These are phyloP conservation scores for Mallotus japonicus DNA, from an alignment of 441 rosid species.

Conservation along the genomic window DNA sequence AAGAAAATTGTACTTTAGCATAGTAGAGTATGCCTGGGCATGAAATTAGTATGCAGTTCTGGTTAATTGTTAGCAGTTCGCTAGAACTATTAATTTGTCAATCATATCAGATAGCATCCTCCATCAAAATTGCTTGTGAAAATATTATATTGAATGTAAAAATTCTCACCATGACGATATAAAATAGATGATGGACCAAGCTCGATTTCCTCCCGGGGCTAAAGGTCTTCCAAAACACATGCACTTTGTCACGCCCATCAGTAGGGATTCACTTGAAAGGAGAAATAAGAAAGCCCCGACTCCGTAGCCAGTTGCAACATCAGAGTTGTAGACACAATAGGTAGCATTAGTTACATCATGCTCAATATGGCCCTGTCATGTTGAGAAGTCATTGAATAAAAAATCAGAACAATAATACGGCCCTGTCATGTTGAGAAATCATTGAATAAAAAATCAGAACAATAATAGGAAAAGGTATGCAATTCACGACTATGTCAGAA, in stretches of 20 bases:
- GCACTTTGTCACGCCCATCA: slow-evolving; percentile 89
- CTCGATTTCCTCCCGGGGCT: slow-evolving; percentile 73
- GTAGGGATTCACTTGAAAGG: slow-evolving; percentile 76
- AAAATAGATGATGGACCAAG: slow-evolving; percentile 91
- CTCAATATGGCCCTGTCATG: slow-evolving; percentile 52
- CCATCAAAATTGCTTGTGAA: background rate
- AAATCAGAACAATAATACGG: background rate
- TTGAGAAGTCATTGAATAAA: slow-evolving; percentile 5
- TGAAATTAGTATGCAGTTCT: too few relatives aligned
- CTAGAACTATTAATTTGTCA: background rate
- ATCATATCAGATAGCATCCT: background rate
- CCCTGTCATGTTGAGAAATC: too few relatives aligned
- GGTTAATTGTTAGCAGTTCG: background rate
- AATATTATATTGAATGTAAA: background rate
- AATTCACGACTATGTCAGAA: background rate
- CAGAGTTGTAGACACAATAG: slow-evolving; percentile 76
- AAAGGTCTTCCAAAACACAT: slow-evolving; percentile 92
- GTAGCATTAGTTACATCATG: slow-evolving; percentile 50
- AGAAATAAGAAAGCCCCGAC: slow-evolving; percentile 91
- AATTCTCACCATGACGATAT: slow-evolving; percentile 69
- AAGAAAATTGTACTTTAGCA: background rate
- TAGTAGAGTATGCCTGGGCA: background rate
- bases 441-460: too few relatives aligned
- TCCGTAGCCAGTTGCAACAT: slow-evolving; percentile 93
- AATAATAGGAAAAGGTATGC: too few relatives aligned